These are phyloP conservation scores for Tephrocybe sp. DNA, from an alignment of 768 basidiomycete species.

Conservation along the genomic window DNA sequence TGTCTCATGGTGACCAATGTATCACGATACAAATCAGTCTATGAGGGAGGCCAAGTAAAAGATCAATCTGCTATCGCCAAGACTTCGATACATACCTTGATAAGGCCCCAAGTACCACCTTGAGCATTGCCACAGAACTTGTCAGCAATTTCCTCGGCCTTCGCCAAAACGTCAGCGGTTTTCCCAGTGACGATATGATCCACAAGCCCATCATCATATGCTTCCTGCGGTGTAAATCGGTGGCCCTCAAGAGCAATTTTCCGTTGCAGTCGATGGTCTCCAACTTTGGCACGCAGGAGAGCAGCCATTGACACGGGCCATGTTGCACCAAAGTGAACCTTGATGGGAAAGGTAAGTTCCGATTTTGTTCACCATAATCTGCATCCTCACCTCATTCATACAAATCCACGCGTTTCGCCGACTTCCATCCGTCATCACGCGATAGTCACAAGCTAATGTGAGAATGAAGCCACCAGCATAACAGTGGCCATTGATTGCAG, in stretches of 20 bases:
- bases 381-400: constrained; percentile 79
- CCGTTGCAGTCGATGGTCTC: constrained; percentile 54
- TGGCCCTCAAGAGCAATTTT: constrained; percentile 80
- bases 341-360: background rate
- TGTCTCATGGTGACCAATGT: constrained; percentile 41
- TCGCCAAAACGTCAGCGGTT: constrained; percentile 55
- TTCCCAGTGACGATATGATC: constrained; percentile 67
- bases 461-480: constrained; percentile 85
- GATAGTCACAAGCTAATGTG: constrained; percentile 81
- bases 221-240: constrained; percentile 73
- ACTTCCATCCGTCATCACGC: constrained; percentile 82
- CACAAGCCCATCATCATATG: constrained; percentile 60
- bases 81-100: constrained; percentile 47
- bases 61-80: background rate
- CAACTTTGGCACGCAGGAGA: constrained; percentile 62
- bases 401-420: constrained; percentile 79
- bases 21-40: constrained; percentile 57
- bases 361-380: background rate
- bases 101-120: constrained; percentile 67
- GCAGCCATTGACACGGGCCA: constrained; percentile 73
- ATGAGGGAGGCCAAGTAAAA: constrained; percentile 10
- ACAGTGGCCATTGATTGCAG: constrained; percentile 81
- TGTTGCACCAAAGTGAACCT: constrained; percentile 82
- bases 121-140: constrained; percentile 47
- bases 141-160: constrained; percentile 63